These are phyloP conservation scores for Boletus semigastroideus DNA, from an alignment of 1,284 basidiomycete species.

Conservation along the genomic window DNA sequence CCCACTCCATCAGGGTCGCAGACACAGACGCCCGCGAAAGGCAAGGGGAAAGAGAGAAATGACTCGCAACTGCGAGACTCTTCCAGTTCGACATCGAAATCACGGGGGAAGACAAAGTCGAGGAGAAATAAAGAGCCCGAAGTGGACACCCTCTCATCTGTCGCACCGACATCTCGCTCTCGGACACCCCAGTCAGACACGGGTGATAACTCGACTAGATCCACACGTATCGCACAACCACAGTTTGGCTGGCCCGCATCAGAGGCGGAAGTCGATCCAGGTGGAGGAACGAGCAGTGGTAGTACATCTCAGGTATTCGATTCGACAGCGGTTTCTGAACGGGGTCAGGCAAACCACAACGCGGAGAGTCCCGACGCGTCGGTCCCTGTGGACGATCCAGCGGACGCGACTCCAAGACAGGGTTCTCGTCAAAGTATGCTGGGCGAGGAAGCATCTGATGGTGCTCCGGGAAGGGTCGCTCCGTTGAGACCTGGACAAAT, in stretches of 20 bases:
- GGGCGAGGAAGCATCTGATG: conserved; percentile 1
- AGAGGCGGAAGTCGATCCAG: conserved; percentile 21
- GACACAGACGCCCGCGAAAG: conserved; percentile 5
- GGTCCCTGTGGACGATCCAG: conserved; percentile 7
- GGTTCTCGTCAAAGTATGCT: conserved; percentile 2
- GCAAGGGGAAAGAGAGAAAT: conserved; percentile 20
- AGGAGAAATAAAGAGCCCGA: conserved; percentile 7
- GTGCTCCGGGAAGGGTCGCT: not conserved
- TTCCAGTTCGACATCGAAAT: conserved; percentile 4
- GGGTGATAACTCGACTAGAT: conserved; percentile 1
- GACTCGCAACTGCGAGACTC: conserved; percentile 3
- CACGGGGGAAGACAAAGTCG: conserved; percentile 10
- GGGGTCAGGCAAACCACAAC: not conserved
- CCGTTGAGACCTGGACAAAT: conserved; percentile 1
- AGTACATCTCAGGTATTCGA: conserved; percentile 6
- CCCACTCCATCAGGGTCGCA: not conserved
- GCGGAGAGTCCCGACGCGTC: not conserved
- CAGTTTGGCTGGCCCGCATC: not conserved
- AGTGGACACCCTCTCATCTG: conserved; percentile 2
- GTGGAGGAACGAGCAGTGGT: conserved; percentile 13
- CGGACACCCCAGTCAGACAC: conserved; percentile 21
- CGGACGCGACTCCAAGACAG: conserved; percentile 23
- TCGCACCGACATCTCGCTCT: conserved; percentile 12
- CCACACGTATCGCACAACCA: not conserved
- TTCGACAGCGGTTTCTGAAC: not conserved